Evolutionary conservation across 2,329 filamentous ascomycete genomes (phyloP).

Genomic region (Xylariaceae sp.): DNA sequence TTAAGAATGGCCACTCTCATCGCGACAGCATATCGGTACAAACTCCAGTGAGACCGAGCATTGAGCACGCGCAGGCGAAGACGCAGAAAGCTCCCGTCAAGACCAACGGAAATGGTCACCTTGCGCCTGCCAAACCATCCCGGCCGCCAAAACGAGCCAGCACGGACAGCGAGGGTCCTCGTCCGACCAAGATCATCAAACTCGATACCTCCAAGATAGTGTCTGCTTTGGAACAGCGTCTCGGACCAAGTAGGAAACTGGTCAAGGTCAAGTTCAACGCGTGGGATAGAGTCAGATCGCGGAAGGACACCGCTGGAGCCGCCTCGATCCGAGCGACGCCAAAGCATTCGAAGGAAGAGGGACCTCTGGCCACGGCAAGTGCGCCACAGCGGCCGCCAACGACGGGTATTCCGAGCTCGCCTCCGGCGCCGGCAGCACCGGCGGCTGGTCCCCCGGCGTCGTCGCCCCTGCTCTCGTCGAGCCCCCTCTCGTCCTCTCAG

Average conservation of each 20-base stretch:
- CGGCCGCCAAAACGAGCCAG: constrained; percentile 20
- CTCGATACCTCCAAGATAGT: constrained; percentile 22
- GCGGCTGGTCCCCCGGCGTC: constrained; percentile 3
- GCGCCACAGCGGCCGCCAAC: background rate
- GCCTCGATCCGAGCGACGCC: constrained; percentile 21
- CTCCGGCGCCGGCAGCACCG: constrained; percentile 3
- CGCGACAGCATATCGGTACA: constrained; percentile 23
- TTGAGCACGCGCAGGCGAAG: constrained; percentile 20
- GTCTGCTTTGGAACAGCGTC: constrained; percentile 11
- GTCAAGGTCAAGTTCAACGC: constrained; percentile 22
- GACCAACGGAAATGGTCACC: constrained; percentile 7
- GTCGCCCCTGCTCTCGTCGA: constrained; percentile 9
- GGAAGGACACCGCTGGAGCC: constrained; percentile 12
- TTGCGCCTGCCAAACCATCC: constrained; percentile 9
- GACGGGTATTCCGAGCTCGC: background rate
- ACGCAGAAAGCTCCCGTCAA: constrained; percentile 6
- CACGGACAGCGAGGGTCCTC: constrained; percentile 19
- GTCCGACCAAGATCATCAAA: constrained; percentile 26
- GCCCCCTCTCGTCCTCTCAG: constrained; percentile 10
- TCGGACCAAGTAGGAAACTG: constrained; percentile 10
- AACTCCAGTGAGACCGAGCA: constrained; percentile 19
- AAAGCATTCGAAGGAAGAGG: constrained; percentile 18
- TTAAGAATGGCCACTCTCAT: constrained; percentile 10
- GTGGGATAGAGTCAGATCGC: constrained; percentile 19
- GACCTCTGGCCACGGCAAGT: background rate